Evolutionary conservation across 306 rosid species (phyloP).

Genomic region (Sesbania bispinosa): DNA sequence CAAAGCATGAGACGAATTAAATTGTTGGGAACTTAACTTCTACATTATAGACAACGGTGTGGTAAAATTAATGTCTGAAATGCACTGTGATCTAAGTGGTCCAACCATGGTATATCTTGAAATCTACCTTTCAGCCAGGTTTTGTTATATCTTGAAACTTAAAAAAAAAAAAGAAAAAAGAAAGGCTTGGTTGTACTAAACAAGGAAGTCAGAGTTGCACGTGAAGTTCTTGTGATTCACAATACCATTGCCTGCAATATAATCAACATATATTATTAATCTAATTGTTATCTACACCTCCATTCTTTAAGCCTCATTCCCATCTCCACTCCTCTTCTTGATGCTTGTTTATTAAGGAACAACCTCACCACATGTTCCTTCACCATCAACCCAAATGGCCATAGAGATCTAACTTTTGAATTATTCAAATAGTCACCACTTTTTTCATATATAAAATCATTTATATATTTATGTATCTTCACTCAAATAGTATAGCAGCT

Average conservation of each 20-base stretch:
- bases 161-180: not conserved
- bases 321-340: conserved; percentile 36
- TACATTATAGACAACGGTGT: conserved; percentile 13
- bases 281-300: not conserved
- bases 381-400: conserved; percentile 23
- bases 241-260: conserved; percentile 59
- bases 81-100: conserved; percentile 37
- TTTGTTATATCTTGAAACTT: conserved; percentile 20
- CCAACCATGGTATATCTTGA: conserved; percentile 30
- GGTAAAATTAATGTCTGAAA: conserved; percentile 29
- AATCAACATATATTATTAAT: conserved; percentile 35
- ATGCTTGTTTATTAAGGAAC: conserved; percentile 31
- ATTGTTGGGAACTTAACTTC: conserved; percentile 27
- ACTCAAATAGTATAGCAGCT: not conserved
- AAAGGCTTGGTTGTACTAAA: conserved; percentile 28
- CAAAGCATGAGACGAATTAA: conserved; percentile 23
- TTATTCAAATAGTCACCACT: conserved; percentile 15
- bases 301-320: not conserved
- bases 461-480: not conserved
- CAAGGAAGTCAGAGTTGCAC: conserved; percentile 73
- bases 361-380: conserved; percentile 37
- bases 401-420: not conserved
- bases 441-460: not conserved
- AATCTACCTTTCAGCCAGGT: conserved; percentile 34
- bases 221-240: conserved; percentile 91